These are phyloP conservation scores for Arabis alpina DNA, from an alignment of 345 rosid species.

Conservation along the genomic window DNA sequence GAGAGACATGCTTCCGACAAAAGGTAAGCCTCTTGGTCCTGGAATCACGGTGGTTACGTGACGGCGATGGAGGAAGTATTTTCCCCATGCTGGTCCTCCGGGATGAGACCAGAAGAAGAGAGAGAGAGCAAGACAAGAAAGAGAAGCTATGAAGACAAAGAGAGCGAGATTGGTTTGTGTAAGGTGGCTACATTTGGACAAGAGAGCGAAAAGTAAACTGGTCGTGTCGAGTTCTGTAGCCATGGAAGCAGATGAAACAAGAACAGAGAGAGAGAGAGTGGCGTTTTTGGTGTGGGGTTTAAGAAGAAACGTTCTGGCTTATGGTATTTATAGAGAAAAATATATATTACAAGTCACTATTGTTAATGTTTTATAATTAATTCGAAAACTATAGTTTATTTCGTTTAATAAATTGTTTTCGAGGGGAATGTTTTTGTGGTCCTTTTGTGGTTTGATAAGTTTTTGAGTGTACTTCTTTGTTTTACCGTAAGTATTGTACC, in stretches of 20 bases:
- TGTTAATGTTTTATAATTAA: background rate
- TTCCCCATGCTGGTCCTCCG: constrained; percentile 89
- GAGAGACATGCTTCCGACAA: constrained; percentile 68
- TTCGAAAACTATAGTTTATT: constrained; percentile 3
- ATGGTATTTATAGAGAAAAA: constrained; percentile 37
- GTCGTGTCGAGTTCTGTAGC: constrained; percentile 51
- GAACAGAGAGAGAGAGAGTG: constrained; percentile 22
- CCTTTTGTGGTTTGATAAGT: constrained; percentile 5
- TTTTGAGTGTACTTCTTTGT: constrained; percentile 13
- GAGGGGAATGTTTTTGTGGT: background rate
- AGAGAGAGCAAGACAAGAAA: constrained; percentile 46
- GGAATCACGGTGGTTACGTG: constrained; percentile 49
- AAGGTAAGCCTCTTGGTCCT: constrained; percentile 74
- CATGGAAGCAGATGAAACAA: constrained; percentile 40
- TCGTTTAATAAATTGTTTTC: background rate
- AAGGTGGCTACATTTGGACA: constrained; percentile 59
- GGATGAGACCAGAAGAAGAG: constrained; percentile 67
- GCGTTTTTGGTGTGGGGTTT: constrained; percentile 37
- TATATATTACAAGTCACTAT: background rate
- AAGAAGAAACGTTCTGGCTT: constrained; percentile 27
- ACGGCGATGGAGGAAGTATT: constrained; percentile 43
- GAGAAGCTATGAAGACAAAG: constrained; percentile 47
- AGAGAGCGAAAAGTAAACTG: constrained; percentile 56
- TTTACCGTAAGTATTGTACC: constrained; percentile 6
- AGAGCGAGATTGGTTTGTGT: constrained; percentile 51